Percentiles rank a stretch among this genome's conserved stretches.
These are phyloP conservation scores for Ceratorhiza oryzae-sativae DNA, from an alignment of 1,284 basidiomycete species.

Conservation along the genomic window DNA sequence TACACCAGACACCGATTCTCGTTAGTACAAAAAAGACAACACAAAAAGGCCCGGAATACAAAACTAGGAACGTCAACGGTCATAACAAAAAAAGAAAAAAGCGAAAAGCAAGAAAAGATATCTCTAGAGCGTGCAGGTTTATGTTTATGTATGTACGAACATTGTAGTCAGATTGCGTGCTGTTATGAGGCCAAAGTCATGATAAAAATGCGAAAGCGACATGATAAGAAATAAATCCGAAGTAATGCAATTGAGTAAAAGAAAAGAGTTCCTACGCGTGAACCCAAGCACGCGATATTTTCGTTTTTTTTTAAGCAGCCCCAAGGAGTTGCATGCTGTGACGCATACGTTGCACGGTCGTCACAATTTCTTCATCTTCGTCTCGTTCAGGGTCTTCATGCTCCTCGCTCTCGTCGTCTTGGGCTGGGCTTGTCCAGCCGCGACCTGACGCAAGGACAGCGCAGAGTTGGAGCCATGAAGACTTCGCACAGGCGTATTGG, in stretches of 20 bases:
- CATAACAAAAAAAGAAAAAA: conserved; percentile 1
- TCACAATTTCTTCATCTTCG: conserved; percentile 34
- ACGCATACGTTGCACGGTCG: conserved; percentile 38
- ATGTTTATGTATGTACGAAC: conserved; percentile 28
- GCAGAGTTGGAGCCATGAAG: conserved; percentile 2
- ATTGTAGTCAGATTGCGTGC: background rate
- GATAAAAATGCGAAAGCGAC: conserved; percentile 22
- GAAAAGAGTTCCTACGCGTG: conserved; percentile 1
- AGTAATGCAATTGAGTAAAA: background rate
- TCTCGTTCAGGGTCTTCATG: conserved; percentile 1
- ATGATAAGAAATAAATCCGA: background rate
- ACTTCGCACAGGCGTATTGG: conserved; percentile 19
- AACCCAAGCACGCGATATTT: conserved; percentile 8
- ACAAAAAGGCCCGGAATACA: conserved; percentile 21
- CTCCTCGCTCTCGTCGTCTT: background rate
- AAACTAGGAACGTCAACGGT: background rate
- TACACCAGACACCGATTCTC: conserved; percentile 5
- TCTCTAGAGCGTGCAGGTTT: conserved; percentile 13
- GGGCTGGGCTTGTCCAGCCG: background rate
- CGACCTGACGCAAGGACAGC: conserved; percentile 21
- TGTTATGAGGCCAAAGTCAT: background rate
- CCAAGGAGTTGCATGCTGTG: conserved; percentile 28
- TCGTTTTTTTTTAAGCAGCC: background rate
- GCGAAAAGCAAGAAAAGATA: no score
- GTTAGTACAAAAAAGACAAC: conserved; percentile 21